Conservation (phyloP, 2,329 filamentous ascomycete species). For the Penicillium olsonii region DNA sequence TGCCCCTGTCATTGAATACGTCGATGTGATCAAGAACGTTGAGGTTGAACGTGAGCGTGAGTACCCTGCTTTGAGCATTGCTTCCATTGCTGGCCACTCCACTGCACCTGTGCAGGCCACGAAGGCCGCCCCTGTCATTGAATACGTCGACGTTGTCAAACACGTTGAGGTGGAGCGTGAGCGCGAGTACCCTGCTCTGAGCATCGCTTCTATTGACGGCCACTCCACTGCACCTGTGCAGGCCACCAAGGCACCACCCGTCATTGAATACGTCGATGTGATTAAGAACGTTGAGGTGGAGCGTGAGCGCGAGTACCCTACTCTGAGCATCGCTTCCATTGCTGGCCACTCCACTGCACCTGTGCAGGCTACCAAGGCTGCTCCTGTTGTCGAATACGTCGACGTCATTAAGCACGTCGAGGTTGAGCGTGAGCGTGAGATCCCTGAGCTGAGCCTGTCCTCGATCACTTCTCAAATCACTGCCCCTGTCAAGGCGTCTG, state of each 20-base stretch:
- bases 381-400: conserved; percentile 19
- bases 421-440: conserved; percentile 9
- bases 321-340: conserved; percentile 32
- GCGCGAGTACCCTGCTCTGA: conserved; percentile 23
- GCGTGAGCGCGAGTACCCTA: conserved; percentile 17
- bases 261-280: conserved; percentile 9
- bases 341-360: conserved; percentile 35
- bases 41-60: conserved; percentile 10
- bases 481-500: conserved; percentile 25
- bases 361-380: conserved; percentile 8
- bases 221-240: conserved; percentile 35
- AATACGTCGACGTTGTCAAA: conserved; percentile 11
- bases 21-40: conserved; percentile 1
- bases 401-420: conserved; percentile 7
- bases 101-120: conserved; percentile 27
- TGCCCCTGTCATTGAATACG: conserved; percentile 10
- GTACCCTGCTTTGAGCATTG: conserved; percentile 27
- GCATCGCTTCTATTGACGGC: conserved; percentile 30
- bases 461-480: conserved; percentile 31
- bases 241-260: conserved; percentile 19
- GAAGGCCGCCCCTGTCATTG: conserved; percentile 17
- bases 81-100: conserved; percentile 30
- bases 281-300: conserved; percentile 16
- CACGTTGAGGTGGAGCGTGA: conserved; percentile 17
- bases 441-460: conserved; percentile 29